phyloP scores from a whole-genome alignment of 116 monocot species.

The Thalassia testudinum region DNA sequence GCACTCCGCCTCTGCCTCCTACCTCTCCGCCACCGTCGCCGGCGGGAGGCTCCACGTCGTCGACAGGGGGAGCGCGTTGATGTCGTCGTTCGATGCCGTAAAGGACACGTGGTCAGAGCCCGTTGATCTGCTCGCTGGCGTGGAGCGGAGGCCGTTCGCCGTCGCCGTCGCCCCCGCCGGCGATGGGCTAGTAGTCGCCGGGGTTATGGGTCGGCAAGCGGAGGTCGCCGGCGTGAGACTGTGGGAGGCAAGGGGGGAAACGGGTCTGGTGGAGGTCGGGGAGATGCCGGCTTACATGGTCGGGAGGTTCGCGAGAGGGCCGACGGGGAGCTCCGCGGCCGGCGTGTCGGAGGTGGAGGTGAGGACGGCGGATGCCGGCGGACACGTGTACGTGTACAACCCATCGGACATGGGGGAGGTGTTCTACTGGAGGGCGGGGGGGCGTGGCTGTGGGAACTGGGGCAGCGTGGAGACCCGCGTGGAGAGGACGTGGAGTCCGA shows the following conservation, averaged over 20 bases:
- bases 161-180: not conserved
- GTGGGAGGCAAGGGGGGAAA: conserved; percentile 17
- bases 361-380: conserved; percentile 1
- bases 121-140: conserved; percentile 5
- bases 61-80: conserved; percentile 14
- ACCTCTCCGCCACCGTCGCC: conserved; percentile 23
- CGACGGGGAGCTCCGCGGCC: not conserved
- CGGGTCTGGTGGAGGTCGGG: not conserved
- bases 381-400: conserved; percentile 24
- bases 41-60: conserved; percentile 13
- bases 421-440: conserved; percentile 10
- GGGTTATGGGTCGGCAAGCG: conserved; percentile 2
- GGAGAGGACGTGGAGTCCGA: conserved; percentile 3
- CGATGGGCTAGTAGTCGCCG: conserved; percentile 4
- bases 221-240: conserved; percentile 3
- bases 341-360: conserved; percentile 8
- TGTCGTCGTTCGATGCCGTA: conserved; percentile 21
- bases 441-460: conserved; percentile 12
- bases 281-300: conserved; percentile 26
- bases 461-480: conserved; percentile 11
- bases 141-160: conserved; percentile 2
- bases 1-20: conserved; percentile 21
- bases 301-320: conserved; percentile 3
- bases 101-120: conserved; percentile 14
- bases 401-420: conserved; percentile 13